These are phyloP conservation scores for Aspergillus sp. DNA, from an alignment of 2,329 filamentous ascomycete species.

Conservation along the genomic window DNA sequence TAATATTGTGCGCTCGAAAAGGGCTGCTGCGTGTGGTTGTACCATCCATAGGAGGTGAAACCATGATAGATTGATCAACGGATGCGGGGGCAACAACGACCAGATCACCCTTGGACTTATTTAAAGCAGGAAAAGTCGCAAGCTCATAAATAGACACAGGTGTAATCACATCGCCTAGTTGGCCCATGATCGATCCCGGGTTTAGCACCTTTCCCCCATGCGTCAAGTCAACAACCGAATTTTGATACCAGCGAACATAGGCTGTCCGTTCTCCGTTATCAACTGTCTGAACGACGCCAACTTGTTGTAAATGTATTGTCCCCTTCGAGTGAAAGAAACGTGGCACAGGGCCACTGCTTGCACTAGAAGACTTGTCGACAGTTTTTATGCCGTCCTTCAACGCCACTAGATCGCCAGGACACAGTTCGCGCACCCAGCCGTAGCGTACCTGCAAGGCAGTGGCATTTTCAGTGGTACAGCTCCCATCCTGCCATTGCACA, in stretches of 20 bases:
- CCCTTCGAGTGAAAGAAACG: not conserved
- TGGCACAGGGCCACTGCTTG: not conserved
- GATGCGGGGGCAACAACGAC: constrained; percentile 48
- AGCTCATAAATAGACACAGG: constrained; percentile 62
- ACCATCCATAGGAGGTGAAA: not conserved
- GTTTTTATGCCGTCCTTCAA: constrained; percentile 42
- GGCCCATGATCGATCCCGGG: constrained; percentile 45
- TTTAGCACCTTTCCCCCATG: constrained; percentile 36
- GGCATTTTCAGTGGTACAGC: constrained; percentile 48
- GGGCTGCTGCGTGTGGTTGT: not conserved
- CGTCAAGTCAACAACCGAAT: constrained; percentile 38
- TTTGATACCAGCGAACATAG: constrained; percentile 54
- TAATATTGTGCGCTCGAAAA: not conserved
- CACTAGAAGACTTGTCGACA: not conserved
- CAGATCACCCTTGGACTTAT: constrained; percentile 52
- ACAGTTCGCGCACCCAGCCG: constrained; percentile 53
- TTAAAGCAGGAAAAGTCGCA: constrained; percentile 49
- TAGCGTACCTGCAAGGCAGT: constrained; percentile 37
- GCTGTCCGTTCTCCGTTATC: constrained; percentile 58
- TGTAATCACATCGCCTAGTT: constrained; percentile 43
- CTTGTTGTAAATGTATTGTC: constrained; percentile 40
- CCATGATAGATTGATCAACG: constrained; percentile 15
- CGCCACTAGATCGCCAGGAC: constrained; percentile 57
- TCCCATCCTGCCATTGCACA: constrained; percentile 61
- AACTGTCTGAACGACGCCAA: constrained; percentile 59